These are phyloP conservation scores for Bipolaris gigantea DNA, from an alignment of 2,329 filamentous ascomycete genomes.

Conservation along the genomic window DNA sequence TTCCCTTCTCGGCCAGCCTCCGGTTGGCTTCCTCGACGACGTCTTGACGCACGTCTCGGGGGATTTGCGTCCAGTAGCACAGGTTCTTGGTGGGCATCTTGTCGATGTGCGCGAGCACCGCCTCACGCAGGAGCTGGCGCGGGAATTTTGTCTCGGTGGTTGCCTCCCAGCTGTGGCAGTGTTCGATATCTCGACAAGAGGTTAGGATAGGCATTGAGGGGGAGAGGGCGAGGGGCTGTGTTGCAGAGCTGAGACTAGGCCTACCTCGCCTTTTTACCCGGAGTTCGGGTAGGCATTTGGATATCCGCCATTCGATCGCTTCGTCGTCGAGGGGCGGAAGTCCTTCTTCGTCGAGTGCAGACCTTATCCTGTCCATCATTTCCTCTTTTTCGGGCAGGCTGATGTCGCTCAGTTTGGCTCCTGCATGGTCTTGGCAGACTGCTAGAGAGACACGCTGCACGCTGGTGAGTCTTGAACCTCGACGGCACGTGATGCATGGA, in stretches of 20 bases:
- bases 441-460: slow-evolving; percentile 3
- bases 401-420: slow-evolving; percentile 1
- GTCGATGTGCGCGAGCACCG: not conserved
- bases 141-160: not conserved
- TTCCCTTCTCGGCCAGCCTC: not conserved
- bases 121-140: slow-evolving; percentile 1
- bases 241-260: not conserved
- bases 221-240: too few relatives aligned
- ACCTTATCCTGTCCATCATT: not conserved
- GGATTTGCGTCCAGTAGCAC: slow-evolving; percentile 10
- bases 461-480: not conserved
- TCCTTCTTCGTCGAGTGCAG: not conserved
- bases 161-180: not conserved
- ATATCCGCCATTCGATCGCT: slow-evolving; percentile 7
- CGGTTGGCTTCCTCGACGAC: slow-evolving; percentile 3
- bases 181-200: not conserved
- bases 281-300: slow-evolving; percentile 7
- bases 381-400: not conserved
- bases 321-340: slow-evolving; percentile 1
- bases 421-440: slow-evolving; percentile 4
- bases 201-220: too few relatives aligned
- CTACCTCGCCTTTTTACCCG: slow-evolving; percentile 4
- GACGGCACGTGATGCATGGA: not conserved
- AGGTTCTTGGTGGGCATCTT: not conserved
- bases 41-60: not conserved